Conservation (phyloP, 148 eudicot species). For the Fallopia convolvulus region DNA sequence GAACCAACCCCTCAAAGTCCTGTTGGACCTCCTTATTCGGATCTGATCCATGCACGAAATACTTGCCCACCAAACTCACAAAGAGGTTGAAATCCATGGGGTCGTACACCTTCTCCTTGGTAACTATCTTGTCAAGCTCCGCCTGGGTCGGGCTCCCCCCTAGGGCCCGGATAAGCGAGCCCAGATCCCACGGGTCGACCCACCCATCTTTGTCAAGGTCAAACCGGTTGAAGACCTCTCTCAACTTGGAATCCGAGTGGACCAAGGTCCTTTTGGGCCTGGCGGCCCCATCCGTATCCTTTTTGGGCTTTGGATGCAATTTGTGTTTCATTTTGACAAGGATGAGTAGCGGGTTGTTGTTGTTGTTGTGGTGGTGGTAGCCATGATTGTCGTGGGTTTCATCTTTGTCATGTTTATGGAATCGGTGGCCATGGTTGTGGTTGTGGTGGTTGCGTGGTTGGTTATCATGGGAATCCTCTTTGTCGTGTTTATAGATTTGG, state of each 20-base stretch:
- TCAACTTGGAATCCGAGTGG: conserved; percentile 2
- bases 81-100: background rate
- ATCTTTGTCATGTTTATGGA: background rate
- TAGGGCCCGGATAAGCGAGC: background rate
- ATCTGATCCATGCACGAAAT: background rate
- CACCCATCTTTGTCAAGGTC: background rate
- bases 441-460: background rate
- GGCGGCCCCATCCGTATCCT: background rate
- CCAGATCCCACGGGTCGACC: background rate
- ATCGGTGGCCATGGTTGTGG: background rate
- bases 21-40: background rate
- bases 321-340: conserved; percentile 5
- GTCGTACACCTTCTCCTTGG: background rate
- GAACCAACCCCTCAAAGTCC: background rate
- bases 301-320: background rate
- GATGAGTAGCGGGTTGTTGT: background rate
- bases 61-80: background rate
- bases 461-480: background rate
- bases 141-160: conserved; percentile 6
- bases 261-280: background rate
- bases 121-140: background rate
- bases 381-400: background rate
- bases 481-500: background rate
- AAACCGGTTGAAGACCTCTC: background rate
- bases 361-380: background rate